These are phyloP conservation scores for Akebia trifoliata DNA, from an alignment of 164 flowering plant species.

Conservation along the genomic window DNA sequence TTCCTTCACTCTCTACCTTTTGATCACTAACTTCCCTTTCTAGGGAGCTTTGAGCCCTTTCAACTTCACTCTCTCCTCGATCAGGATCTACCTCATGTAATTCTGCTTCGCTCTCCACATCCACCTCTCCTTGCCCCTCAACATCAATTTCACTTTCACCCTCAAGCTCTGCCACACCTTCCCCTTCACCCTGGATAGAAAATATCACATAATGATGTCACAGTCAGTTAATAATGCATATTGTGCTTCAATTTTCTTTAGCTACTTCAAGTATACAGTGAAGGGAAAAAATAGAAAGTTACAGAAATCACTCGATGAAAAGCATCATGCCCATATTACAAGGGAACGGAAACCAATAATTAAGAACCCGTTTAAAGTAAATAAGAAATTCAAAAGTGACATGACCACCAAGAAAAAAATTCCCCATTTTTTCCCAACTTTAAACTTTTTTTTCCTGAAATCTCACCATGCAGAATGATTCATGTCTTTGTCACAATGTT, in stretches of 20 bases:
- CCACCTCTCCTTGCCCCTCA: conserved; percentile 87
- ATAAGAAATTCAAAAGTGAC: neutral
- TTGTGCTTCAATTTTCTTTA: neutral
- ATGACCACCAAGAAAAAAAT: too few species aligned
- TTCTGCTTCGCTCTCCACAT: conserved; percentile 79
- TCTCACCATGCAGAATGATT: too few species aligned
- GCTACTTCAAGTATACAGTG: neutral
- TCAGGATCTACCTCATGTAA: conserved; percentile 55
- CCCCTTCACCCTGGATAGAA: conserved; percentile 59
- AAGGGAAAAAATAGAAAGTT: neutral
- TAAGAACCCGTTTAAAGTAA: neutral
- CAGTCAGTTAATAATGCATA: neutral
- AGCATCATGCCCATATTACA: neutral
- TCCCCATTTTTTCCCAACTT: too few species aligned
- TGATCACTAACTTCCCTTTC: conserved; percentile 69
- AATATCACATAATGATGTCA: conserved; percentile 9
- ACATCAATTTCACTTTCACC: conserved; percentile 53
- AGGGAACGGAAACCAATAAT: neutral
- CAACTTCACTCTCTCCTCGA: conserved; percentile 86
- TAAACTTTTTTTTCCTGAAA: too few species aligned
- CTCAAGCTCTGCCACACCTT: conserved; percentile 34
- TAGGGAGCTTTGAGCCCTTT: conserved; percentile 71
- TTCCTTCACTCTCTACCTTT: conserved; percentile 65
- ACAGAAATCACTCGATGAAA: neutral
- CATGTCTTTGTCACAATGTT: too few species aligned